Conservation (phyloP, 768 basidiomycete species). For the Cyclocybe aegerita region DNA sequence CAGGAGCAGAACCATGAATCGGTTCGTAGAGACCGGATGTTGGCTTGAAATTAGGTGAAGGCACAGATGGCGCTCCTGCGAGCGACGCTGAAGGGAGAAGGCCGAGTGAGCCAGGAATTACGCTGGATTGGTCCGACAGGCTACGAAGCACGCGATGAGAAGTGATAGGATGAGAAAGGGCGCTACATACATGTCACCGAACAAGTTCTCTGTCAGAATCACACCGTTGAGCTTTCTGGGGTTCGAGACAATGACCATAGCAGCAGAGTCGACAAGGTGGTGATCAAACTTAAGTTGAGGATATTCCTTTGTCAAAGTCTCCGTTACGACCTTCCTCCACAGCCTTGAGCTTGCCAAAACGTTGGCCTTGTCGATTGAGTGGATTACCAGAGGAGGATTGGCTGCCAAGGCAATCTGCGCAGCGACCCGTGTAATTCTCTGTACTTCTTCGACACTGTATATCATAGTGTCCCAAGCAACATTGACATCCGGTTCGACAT, state of each 20-base stretch:
- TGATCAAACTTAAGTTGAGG: conserved; percentile 88
- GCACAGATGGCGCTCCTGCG: conserved; percentile 76
- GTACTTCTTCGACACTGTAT: conserved; percentile 88
- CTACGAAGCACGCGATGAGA: conserved; percentile 37
- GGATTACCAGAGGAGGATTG: conserved; percentile 84
- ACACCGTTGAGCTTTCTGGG: conserved; percentile 95
- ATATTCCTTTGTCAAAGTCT: conserved; percentile 82
- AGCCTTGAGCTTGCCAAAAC: conserved; percentile 92
- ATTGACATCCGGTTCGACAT: conserved; percentile 59
- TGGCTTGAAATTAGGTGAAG: conserved; percentile 68
- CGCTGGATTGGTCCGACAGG: conserved; percentile 94
- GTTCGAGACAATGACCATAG: conserved; percentile 91
- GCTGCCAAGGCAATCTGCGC: conserved; percentile 85
- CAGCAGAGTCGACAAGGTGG: conserved; percentile 91
- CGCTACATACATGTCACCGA: conserved; percentile 84
- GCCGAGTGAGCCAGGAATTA: conserved; percentile 97
- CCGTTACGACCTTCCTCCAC: conserved; percentile 92
- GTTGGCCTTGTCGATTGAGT: conserved; percentile 98
- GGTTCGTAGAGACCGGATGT: conserved; percentile 94
- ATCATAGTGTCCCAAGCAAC: conserved; percentile 91
- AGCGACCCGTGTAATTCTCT: conserved; percentile 94
- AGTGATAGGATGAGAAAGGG: conserved; percentile 1
- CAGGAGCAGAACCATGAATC: conserved; percentile 93
- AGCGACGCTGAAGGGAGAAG: conserved; percentile 95
- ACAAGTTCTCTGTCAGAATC: conserved; percentile 92